These are phyloP conservation scores for Trypanosoma platydactyli DNA, from an alignment of 208 protist genomes.

Conservation along the genomic window DNA sequence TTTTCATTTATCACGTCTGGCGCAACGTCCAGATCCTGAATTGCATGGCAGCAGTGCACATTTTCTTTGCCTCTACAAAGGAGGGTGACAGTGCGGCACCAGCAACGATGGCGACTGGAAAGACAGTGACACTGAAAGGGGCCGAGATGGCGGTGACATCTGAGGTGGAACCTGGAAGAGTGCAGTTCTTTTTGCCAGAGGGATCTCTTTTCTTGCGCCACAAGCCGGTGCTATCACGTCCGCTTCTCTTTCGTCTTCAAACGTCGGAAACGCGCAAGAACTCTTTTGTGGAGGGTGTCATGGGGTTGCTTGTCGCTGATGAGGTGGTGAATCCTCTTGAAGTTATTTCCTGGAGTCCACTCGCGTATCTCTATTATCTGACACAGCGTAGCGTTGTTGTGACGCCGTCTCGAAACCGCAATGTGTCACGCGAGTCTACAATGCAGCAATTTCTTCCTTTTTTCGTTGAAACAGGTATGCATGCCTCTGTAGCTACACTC, in stretches of 20 bases:
- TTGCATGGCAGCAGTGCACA: constrained; percentile 54
- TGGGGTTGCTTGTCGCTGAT: constrained; percentile 92
- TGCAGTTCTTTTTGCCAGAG: constrained; percentile 23
- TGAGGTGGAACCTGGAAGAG: neutral
- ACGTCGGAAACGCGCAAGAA: constrained; percentile 34
- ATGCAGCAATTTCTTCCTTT: constrained; percentile 81
- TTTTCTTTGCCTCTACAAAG: constrained; percentile 34
- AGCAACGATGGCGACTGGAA: neutral
- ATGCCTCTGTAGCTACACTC: constrained; percentile 95
- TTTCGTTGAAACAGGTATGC: constrained; percentile 93
- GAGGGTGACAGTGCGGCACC: neutral
- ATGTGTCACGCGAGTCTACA: constrained; percentile 70
- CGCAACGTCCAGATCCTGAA: constrained; percentile 98
- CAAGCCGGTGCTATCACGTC: constrained; percentile 23
- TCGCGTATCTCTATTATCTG: constrained; percentile 98
- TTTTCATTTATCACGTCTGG: constrained; percentile 98
- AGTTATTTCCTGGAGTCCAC: constrained; percentile 85
- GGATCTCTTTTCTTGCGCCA: constrained; percentile 28
- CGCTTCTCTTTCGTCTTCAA: constrained; percentile 42
- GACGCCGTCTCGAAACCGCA: constrained; percentile 96
- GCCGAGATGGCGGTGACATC: too few species aligned
- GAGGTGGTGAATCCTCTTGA: constrained; percentile 95
- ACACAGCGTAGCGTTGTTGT: constrained; percentile 95
- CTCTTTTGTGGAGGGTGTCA: constrained; percentile 79
- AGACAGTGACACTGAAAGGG: neutral